Evolutionary conservation across 2,329 filamentous ascomycete species (phyloP).

Genomic region (Bipolaris zeicola): DNA sequence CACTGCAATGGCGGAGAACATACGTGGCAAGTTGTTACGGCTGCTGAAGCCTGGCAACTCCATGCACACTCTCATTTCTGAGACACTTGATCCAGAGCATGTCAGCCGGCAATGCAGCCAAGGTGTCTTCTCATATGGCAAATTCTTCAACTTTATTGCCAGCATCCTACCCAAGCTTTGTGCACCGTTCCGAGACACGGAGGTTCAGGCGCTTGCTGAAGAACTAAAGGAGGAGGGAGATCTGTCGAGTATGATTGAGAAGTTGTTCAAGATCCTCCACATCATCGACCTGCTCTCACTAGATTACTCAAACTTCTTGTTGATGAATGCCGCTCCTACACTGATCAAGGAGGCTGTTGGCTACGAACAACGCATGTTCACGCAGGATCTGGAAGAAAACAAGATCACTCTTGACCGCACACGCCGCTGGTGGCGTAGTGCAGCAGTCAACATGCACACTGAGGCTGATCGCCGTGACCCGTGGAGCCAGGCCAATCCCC

Average conservation of each 20-base stretch:
- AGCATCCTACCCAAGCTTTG: conserved; percentile 78
- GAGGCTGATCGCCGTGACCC: conserved; percentile 73
- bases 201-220: conserved; percentile 71
- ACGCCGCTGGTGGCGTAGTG: conserved; percentile 68
- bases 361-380: conserved; percentile 77
- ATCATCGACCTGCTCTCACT: conserved; percentile 79
- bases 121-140: conserved; percentile 79
- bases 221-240: conserved; percentile 57
- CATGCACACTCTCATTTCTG: conserved; percentile 75
- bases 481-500: conserved; percentile 60
- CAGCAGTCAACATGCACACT: conserved; percentile 66
- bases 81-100: conserved; percentile 74
- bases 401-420: conserved; percentile 63
- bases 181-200: conserved; percentile 77
- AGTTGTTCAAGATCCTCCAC: conserved; percentile 74
- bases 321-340: conserved; percentile 72
- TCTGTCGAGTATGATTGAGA: conserved; percentile 71
- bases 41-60: conserved; percentile 73
- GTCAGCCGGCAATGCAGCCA: conserved; percentile 71
- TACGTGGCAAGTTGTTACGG: conserved; percentile 73
- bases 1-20: conserved; percentile 71
- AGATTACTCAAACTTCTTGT: conserved; percentile 81
- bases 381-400: conserved; percentile 65
- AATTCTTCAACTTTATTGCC: conserved; percentile 78
- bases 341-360: conserved; percentile 72